Conservation (phyloP, 306 rosid species). For the Cucurbita maxima region DNA sequence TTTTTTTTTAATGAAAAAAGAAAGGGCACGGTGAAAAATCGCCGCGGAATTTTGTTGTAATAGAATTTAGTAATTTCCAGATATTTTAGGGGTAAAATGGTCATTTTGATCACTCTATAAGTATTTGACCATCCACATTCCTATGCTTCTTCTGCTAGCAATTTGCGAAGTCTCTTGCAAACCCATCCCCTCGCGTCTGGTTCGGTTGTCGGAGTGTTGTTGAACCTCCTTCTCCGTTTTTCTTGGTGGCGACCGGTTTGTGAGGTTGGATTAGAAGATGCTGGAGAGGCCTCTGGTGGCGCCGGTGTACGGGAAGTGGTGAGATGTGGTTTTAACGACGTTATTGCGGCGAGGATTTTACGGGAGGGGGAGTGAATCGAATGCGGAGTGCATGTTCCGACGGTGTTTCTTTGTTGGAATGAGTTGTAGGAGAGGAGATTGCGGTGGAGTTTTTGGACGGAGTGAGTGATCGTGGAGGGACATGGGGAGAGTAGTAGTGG, state of each 20-base stretch:
- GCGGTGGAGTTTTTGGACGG: conserved; percentile 31
- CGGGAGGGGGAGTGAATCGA: background rate
- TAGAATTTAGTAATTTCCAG: background rate
- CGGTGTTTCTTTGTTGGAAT: conserved; percentile 33
- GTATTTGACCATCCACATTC: conserved; percentile 28
- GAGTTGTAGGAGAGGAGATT: conserved; percentile 17
- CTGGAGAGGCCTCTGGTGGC: background rate
- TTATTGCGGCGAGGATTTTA: background rate
- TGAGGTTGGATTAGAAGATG: background rate
- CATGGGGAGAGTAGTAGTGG: conserved; percentile 60
- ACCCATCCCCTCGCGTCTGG: conserved; percentile 6
- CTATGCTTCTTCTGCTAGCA: background rate
- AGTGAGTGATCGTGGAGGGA: conserved; percentile 29
- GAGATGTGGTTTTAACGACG: background rate
- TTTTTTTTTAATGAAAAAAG: background rate
- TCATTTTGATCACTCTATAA: conserved; percentile 30
- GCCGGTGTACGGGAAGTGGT: background rate
- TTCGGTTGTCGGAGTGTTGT: conserved; percentile 1
- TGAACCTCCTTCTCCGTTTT: conserved; percentile 16
- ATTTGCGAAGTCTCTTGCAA: background rate
- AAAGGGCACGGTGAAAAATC: conserved; percentile 9
- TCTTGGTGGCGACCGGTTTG: background rate
- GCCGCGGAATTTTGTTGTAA: conserved; percentile 2
- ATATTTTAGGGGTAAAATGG: conserved; percentile 7
- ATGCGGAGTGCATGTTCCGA: conserved; percentile 41